Evolutionary conservation across 192 early-diverging fungal species (phyloP).

Genomic region (Cladochytrium replicatum): DNA sequence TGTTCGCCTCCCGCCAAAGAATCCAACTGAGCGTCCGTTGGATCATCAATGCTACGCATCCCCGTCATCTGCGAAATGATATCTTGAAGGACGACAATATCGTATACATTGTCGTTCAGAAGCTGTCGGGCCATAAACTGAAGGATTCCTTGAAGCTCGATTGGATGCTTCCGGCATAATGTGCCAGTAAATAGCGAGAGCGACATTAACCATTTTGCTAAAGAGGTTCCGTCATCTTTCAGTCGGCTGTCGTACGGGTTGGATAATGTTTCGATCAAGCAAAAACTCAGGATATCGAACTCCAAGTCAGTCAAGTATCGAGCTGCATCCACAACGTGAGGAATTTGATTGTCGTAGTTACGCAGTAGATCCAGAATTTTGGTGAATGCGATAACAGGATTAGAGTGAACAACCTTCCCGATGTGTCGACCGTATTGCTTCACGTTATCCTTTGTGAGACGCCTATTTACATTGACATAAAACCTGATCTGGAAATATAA

Average conservation of each 20-base stretch:
- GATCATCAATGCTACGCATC: conserved; percentile 45
- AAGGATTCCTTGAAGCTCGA: conserved; percentile 56
- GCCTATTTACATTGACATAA: conserved; percentile 16
- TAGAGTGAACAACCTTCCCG: conserved; percentile 62
- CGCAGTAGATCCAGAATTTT: conserved; percentile 58
- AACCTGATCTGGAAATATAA: neutral
- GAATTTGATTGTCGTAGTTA: conserved; percentile 65
- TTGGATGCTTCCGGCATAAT: conserved; percentile 51
- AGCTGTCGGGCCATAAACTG: conserved; percentile 58
- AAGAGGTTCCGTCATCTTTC: conserved; percentile 50
- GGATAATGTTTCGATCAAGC: conserved; percentile 57
- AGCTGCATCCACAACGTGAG: conserved; percentile 63
- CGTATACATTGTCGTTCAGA: conserved; percentile 37
- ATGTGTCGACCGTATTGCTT: conserved; percentile 62
- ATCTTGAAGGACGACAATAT: conserved; percentile 60
- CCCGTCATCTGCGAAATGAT: conserved; percentile 64
- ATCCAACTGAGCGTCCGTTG: conserved; percentile 49
- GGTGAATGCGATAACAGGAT: conserved; percentile 62
- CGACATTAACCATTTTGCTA: conserved; percentile 53
- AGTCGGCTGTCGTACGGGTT: conserved; percentile 42
- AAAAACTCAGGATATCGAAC: conserved; percentile 63
- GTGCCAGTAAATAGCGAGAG: conserved; percentile 56
- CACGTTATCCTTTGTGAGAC: conserved; percentile 62
- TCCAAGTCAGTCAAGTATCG: conserved; percentile 61
- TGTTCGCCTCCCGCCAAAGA: conserved; percentile 53